Evolutionary conservation across 164 flowering plant species (phyloP), one percentile per base, ranked within the genome.

Genomic region (Euptelea pleiosperma): DNA sequence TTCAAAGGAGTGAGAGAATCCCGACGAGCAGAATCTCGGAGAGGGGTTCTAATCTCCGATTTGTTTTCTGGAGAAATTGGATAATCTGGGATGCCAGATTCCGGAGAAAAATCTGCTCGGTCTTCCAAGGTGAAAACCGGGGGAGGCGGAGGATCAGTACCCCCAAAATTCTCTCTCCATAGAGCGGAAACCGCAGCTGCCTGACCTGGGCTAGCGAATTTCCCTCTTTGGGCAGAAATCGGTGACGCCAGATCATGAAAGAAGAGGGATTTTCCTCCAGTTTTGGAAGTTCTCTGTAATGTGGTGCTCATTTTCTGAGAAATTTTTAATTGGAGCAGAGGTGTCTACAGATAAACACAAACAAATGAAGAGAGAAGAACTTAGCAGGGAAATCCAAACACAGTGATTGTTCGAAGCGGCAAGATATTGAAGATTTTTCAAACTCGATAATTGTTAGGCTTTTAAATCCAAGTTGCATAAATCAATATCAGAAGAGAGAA

Each of bases 181-280:
- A 91, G 72, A 22, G 99, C 96, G 8, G 97, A 88, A 9, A 86
- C 96, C 0, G 99, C 93, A 0, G 99, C 97, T 11, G 96, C 97
- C 69, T 94, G 97, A 15, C 96, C 93, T 6, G 96, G 83, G 53
- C 65, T 90, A 12, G 88, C 46, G 61, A 93, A 90, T 49, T 80
- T 88, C 18, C 96, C 91, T 63, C 75, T 70, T 34, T 81, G 66
- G 66, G 83, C 52, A 58, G 85, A 70, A 12, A 82, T 63, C 0
- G 88, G 85, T 0, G 88, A 54, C 1, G 88, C 80, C 36, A 83
- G 66, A 72, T 83, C 88, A 7, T 78, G 75, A 46, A 74, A 80
- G 44, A 83, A 75, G 49, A 78, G 40, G 1, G 88, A 78, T 42
- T 75, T 81, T 3, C 71, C 46, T 26, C 75, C 79, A 1, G 81